These are phyloP conservation scores for Colletotrichum trifolii DNA, from an alignment of 2,329 filamentous ascomycete species.

Conservation along the genomic window DNA sequence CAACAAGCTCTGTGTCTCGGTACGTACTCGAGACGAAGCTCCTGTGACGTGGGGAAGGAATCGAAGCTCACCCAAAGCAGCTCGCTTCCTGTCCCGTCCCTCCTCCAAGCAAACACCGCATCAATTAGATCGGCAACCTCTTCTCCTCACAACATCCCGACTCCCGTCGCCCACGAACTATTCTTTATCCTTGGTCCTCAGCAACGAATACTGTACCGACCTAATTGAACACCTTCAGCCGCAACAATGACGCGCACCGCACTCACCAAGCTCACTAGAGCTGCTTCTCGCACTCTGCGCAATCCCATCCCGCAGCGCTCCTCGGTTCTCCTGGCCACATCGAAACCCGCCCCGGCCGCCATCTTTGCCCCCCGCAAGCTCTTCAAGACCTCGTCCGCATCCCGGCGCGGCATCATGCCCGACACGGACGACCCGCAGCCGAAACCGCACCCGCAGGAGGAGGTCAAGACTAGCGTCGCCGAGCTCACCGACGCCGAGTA, in stretches of 20 bases:
- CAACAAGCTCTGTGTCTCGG: conserved; percentile 19
- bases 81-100: neutral
- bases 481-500: conserved; percentile 78
- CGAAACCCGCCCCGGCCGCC: conserved; percentile 19
- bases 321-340: conserved; percentile 21
- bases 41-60: conserved; percentile 35
- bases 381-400: conserved; percentile 45
- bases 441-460: conserved; percentile 53
- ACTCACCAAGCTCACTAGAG: conserved; percentile 51
- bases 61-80: conserved; percentile 20
- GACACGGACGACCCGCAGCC: conserved; percentile 64
- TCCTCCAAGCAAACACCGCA: neutral
- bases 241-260: conserved; percentile 45
- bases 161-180: neutral
- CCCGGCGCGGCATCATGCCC: conserved; percentile 67
- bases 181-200: too few species aligned
- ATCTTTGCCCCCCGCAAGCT: conserved; percentile 40
- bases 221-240: neutral
- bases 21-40: conserved; percentile 16
- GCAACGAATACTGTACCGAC: neutral
- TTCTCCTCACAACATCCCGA: neutral
- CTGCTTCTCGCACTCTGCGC: conserved; percentile 48
- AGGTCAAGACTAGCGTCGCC: conserved; percentile 60
- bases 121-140: neutral
- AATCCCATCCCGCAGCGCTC: conserved; percentile 33